Evolutionary conservation across 805 yeast species (phyloP).

Genomic region (Ogataea minuta): DNA sequence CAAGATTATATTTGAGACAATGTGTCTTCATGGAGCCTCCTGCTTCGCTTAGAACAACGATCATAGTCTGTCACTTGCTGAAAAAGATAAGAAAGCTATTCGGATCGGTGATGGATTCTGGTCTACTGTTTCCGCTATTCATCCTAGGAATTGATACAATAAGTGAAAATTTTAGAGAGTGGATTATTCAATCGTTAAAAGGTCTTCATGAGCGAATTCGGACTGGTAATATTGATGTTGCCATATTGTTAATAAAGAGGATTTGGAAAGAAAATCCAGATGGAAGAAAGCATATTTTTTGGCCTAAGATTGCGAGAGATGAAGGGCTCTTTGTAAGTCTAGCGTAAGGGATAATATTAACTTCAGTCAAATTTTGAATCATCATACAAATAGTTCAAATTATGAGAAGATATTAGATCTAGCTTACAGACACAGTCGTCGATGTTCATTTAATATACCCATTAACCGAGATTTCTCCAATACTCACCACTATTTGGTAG

Average conservation of each 20-base stretch:
- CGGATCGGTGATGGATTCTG: conserved; percentile 10
- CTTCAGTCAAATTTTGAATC: too few relatives aligned
- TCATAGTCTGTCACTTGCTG: conserved; percentile 5
- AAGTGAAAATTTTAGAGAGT: conserved; percentile 1
- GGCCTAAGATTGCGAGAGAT: conserved; percentile 7
- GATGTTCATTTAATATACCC: too few relatives aligned
- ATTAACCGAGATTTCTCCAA: too few relatives aligned
- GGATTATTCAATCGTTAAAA: conserved; percentile 5
- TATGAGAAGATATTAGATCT: conserved; percentile 16
- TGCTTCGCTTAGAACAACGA: conserved; percentile 8
- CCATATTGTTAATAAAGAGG: background rate
- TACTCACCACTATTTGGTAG: conserved; percentile 34
- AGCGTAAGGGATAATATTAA: background rate
- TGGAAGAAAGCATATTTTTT: conserved; percentile 11
- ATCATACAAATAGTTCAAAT: too few relatives aligned
- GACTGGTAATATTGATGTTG: conserved; percentile 7
- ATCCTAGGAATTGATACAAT: conserved; percentile 10
- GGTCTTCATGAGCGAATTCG: conserved; percentile 6
- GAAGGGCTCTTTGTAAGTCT: conserved; percentile 6
- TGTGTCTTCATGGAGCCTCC: conserved; percentile 13
- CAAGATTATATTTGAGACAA: conserved; percentile 7
- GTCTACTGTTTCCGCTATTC: conserved; percentile 9
- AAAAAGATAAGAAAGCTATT: conserved; percentile 1
- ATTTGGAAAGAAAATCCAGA: conserved; percentile 12
- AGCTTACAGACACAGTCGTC: too few relatives aligned